Percentiles rank a stretch among this genome's conserved stretches.
phyloP scores from a whole-genome alignment of 352 stramenopile species.

The Phytopythium oedochilum region DNA sequence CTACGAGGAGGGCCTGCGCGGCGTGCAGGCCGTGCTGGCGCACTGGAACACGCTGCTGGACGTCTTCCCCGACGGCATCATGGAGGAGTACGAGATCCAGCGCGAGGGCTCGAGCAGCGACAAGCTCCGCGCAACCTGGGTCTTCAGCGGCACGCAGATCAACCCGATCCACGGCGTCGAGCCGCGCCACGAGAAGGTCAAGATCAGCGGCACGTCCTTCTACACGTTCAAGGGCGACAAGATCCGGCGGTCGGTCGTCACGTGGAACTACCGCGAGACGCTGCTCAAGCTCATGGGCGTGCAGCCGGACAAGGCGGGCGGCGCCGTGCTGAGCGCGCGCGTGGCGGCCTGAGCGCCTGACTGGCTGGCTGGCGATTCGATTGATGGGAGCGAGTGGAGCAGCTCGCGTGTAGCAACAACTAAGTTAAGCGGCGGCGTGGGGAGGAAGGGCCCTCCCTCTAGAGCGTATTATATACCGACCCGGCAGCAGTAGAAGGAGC shows the following conservation, averaged over 20 bases:
- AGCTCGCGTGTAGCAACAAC: constrained; percentile 6
- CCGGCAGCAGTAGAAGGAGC: constrained; percentile 3
- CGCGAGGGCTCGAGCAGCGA: constrained; percentile 49
- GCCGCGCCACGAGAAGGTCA: constrained; percentile 72
- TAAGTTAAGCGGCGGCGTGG: constrained; percentile 14
- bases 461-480: constrained; percentile 3
- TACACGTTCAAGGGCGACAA: constrained; percentile 78
- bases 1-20: constrained; percentile 54
- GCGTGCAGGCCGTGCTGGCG: constrained; percentile 63
- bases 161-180: constrained; percentile 67
- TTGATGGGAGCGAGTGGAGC: background rate
- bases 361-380: too few species aligned
- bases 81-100: constrained; percentile 80
- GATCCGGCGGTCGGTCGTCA: constrained; percentile 66
- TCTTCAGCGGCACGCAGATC: constrained; percentile 77
- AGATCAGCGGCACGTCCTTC: constrained; percentile 69
- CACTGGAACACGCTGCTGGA: constrained; percentile 69
- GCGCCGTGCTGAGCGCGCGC: constrained; percentile 14
- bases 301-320: constrained; percentile 18
- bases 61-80: constrained; percentile 75
- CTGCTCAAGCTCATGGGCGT: constrained; percentile 71
- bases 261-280: constrained; percentile 72
- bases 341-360: constrained; percentile 5
- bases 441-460: background rate
- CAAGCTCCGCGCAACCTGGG: constrained; percentile 69